phyloP scores from a whole-genome alignment of 1,284 basidiomycete genomes.

The Tylopilus sp. region DNA sequence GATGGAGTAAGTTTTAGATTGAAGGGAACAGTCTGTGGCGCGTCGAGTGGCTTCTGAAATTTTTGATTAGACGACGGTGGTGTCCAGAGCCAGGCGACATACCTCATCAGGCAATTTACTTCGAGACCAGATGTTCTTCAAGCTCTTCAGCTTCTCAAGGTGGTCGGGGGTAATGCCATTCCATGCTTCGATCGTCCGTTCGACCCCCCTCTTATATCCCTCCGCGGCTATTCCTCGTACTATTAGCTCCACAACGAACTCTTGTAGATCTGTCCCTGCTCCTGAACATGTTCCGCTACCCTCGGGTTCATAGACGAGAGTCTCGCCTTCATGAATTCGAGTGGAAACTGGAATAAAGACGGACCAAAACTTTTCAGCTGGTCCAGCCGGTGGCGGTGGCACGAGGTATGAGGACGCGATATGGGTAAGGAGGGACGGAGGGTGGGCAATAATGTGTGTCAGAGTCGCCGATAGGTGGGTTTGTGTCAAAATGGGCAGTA shows the following conservation, averaged over 20 bases:
- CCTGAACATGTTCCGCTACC: slow-evolving; percentile 49
- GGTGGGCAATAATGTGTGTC: slow-evolving; percentile 62
- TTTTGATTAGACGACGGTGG: slow-evolving; percentile 1
- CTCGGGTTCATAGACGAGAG: slow-evolving; percentile 52
- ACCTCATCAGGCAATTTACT: slow-evolving; percentile 42
- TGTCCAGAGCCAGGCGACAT: slow-evolving; percentile 13
- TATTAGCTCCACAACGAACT: slow-evolving; percentile 61
- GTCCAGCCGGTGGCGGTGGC: slow-evolving; percentile 59
- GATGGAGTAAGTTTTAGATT: slow-evolving; percentile 81
- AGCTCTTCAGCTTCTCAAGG: slow-evolving; percentile 45
- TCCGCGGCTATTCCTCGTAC: slow-evolving; percentile 41
- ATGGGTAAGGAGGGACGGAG: slow-evolving; percentile 58
- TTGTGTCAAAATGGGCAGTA: slow-evolving; percentile 55
- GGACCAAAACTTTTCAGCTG: slow-evolving; percentile 69
- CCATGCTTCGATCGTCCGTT: slow-evolving; percentile 68
- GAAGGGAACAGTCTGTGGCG: slow-evolving; percentile 72
- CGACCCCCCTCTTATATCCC: slow-evolving; percentile 49
- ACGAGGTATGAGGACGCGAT: slow-evolving; percentile 65
- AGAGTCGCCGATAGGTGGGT: slow-evolving; percentile 66
- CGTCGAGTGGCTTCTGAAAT: slow-evolving; percentile 43
- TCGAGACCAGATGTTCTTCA: slow-evolving; percentile 47
- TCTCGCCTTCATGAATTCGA: slow-evolving; percentile 55
- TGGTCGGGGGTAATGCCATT: slow-evolving; percentile 40
- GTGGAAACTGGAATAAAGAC: slow-evolving; percentile 66
- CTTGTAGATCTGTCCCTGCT: slow-evolving; percentile 32